phyloP scores from a whole-genome alignment of 148 eudicot species.

The Amaranthus palmeri region DNA sequence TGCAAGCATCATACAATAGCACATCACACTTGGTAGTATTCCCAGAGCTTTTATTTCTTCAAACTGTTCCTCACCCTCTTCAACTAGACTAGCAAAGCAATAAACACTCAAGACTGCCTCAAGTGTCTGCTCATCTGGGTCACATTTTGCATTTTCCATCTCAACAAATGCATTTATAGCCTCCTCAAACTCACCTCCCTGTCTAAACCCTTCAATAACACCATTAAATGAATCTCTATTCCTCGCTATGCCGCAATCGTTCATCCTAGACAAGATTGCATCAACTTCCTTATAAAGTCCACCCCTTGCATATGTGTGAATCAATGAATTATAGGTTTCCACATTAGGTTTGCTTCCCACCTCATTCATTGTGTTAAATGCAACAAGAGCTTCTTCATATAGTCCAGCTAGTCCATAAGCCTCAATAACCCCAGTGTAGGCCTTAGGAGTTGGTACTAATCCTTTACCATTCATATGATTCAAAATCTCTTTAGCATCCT shows the following conservation, averaged over 20 bases:
- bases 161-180: slow-evolving; percentile 84
- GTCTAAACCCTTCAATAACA: slow-evolving; percentile 81
- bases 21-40: slow-evolving; percentile 76
- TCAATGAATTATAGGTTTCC: slow-evolving; percentile 75
- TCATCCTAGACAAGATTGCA: slow-evolving; percentile 61
- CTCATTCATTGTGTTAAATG: slow-evolving; percentile 91
- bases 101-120: slow-evolving; percentile 90
- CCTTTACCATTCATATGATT: slow-evolving; percentile 66
- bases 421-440: slow-evolving; percentile 80
- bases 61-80: slow-evolving; percentile 88
- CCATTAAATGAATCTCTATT: slow-evolving; percentile 63
- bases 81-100: slow-evolving; percentile 83
- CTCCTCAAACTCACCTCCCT: slow-evolving; percentile 83
- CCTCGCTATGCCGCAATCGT: slow-evolving; percentile 42
- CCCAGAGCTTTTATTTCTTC: slow-evolving; percentile 78
- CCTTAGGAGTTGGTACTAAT: slow-evolving; percentile 79
- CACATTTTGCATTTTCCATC: slow-evolving; percentile 75
- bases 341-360: slow-evolving; percentile 65
- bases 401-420: slow-evolving; percentile 89
- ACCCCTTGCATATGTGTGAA: slow-evolving; percentile 73
- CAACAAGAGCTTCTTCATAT: slow-evolving; percentile 91
- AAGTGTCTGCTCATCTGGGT: slow-evolving; percentile 82
- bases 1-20: slow-evolving; percentile 96
- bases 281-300: slow-evolving; percentile 84
- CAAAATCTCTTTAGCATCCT: slow-evolving; percentile 67